Base-by-base conservation (phyloP, 768 basidiomycete genomes). In the Tylopilus subfusipes region DNA sequence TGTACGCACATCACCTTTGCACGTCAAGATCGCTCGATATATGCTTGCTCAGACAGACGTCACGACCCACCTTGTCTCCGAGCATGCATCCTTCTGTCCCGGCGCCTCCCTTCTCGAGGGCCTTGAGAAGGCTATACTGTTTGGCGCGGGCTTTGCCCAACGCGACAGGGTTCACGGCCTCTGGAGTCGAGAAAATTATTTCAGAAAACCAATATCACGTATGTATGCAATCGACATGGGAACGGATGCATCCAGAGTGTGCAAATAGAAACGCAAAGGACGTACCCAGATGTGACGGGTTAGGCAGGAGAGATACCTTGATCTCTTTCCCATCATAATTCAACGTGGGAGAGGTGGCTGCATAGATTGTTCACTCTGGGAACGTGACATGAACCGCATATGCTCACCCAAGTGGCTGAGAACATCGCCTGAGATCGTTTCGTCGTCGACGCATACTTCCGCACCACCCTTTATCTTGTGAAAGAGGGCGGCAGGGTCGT, bases 91-190 rank as follows among this genome's bases (percentile, higher is more conserved):
- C 67, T 36, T 66, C 65, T 12, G 42, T 39, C 11, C 57, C 59
- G 48, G 52, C 36, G 0, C 49, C 53, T 9, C 64, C 67, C 3
- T 71, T 72, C 5, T 81, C 78, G 18, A 78, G 86, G 8, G 75
- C 80, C 70, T 83, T 88, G 42, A 95, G 75, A 2, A 96, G 76
- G 1, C 88, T 78, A 60, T 86, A 92, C 66, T 97, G 93, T 65
- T 96, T 93, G 1, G 91, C 92, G 16, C 94, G 86, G 5, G 91
- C 89, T 67, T 94, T 92, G 5, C 94, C 94, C 1, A 94, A 71
- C 0, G 90, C 93, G 24, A 96, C 84, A 0, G 93, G 88, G 63
- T 89, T 90, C 53, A 91, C 83, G 0, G 94, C 93, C 80, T 95
- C 90, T 86, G 61, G 5, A 31, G 18, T 13, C 2, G 11, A 25